These are phyloP conservation scores for Leptosphaerulina australis DNA, from an alignment of 2,329 filamentous ascomycete genomes.

Conservation along the genomic window DNA sequence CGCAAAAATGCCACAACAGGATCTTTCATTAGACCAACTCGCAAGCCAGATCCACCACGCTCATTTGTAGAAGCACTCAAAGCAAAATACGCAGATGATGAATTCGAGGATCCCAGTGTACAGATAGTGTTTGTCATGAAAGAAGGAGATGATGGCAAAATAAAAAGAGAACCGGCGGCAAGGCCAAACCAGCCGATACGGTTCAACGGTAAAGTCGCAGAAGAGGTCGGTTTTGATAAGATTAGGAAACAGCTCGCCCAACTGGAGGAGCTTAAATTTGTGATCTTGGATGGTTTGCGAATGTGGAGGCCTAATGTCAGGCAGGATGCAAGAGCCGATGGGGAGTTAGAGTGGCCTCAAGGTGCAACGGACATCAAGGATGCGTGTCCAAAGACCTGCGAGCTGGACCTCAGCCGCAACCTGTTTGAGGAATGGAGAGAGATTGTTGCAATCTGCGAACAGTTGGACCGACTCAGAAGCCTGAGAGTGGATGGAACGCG, in stretches of 20 bases:
- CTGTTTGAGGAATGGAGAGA: slow-evolving; percentile 72
- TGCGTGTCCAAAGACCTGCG: slow-evolving; percentile 65
- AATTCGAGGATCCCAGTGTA: slow-evolving; percentile 45
- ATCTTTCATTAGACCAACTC: slow-evolving; percentile 83
- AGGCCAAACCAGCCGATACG: slow-evolving; percentile 61
- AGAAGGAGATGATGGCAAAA: slow-evolving; percentile 24
- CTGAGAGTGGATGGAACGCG: slow-evolving; percentile 80
- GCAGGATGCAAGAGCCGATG: slow-evolving; percentile 9
- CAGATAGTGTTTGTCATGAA: slow-evolving; percentile 40
- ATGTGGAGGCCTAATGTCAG: slow-evolving; percentile 55
- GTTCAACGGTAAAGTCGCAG: slow-evolving; percentile 80
- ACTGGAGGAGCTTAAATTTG: slow-evolving; percentile 76
- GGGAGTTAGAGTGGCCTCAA: slow-evolving; percentile 32
- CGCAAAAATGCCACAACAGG: slow-evolving; percentile 72
- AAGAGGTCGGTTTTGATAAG: slow-evolving; percentile 96
- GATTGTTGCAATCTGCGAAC: slow-evolving; percentile 72
- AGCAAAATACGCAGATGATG: slow-evolving; percentile 79
- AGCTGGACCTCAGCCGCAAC: slow-evolving; percentile 86
- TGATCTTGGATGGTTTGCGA: slow-evolving; percentile 79
- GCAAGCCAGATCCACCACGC: slow-evolving; percentile 69
- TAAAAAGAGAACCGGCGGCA: slow-evolving; percentile 21
- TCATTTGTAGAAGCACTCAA: slow-evolving; percentile 80
- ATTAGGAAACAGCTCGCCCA: slow-evolving; percentile 79
- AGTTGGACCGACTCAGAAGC: slow-evolving; percentile 68
- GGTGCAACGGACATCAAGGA: slow-evolving; percentile 58